Evolutionary conservation across 2,329 filamentous ascomycete genomes (phyloP).

Genomic region (Aspergillus tubingensis): DNA sequence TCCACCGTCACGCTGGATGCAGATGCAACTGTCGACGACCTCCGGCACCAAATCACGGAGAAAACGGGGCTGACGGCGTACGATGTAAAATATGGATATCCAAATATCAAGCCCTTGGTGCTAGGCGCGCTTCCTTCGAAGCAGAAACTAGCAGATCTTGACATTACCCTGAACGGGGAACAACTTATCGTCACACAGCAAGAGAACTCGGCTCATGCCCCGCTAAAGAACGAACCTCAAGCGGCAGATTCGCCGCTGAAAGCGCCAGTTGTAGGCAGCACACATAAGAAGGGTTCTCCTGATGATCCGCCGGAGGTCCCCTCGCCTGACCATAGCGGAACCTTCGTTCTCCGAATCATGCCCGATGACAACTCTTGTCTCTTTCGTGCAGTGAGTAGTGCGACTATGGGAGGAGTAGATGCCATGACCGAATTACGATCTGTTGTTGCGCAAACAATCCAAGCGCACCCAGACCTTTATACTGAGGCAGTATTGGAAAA

Average conservation of each 20-base stretch:
- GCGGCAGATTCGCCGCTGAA: slow-evolving; percentile 19
- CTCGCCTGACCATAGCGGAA: slow-evolving; percentile 58
- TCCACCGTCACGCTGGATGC: slow-evolving; percentile 70
- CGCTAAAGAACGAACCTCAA: slow-evolving; percentile 14
- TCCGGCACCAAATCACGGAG: slow-evolving; percentile 49
- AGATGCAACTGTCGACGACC: slow-evolving; percentile 55
- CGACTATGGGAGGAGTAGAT: slow-evolving; percentile 68
- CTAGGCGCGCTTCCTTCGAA: slow-evolving; percentile 55
- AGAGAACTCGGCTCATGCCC: slow-evolving; percentile 31
- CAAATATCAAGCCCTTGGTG: slow-evolving; percentile 67
- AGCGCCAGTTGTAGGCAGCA: slow-evolving; percentile 45
- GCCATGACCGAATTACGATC: slow-evolving; percentile 72
- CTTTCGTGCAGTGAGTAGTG: slow-evolving; percentile 83
- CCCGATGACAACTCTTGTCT: slow-evolving; percentile 95
- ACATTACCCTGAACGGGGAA: slow-evolving; percentile 66
- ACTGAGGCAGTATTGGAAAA: slow-evolving; percentile 74
- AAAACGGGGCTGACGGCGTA: slow-evolving; percentile 68
- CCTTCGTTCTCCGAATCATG: slow-evolving; percentile 82
- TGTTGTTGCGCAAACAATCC: slow-evolving; percentile 77
- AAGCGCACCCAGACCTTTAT: slow-evolving; percentile 71
- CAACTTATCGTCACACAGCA: slow-evolving; percentile 64
- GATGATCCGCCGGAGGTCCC: slow-evolving; percentile 64
- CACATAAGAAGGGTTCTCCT: slow-evolving; percentile 42
- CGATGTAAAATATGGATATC: slow-evolving; percentile 82
- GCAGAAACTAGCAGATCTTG: slow-evolving; percentile 57